These are phyloP conservation scores for Boletus reticuloceps DNA, from an alignment of 768 basidiomycete species.

Conservation along the genomic window DNA sequence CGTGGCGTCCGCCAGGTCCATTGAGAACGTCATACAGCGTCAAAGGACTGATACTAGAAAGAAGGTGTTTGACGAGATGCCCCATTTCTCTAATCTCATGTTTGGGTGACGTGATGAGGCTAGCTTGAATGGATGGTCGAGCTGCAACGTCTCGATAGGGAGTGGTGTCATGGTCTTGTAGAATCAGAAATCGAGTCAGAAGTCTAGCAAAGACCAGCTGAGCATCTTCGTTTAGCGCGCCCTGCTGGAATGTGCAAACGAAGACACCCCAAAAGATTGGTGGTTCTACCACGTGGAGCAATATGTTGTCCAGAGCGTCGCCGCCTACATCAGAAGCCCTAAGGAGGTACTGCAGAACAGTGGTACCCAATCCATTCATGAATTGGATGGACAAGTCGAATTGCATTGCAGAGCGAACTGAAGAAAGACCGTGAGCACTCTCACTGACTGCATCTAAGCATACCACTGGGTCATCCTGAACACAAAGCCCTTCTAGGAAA, in stretches of 20 bases:
- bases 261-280: constrained; percentile 48
- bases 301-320: constrained; percentile 35
- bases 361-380: constrained; percentile 41
- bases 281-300: constrained; percentile 46
- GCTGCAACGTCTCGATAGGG: constrained; percentile 39
- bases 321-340: constrained; percentile 42
- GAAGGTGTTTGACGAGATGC: constrained; percentile 40
- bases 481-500: constrained; percentile 49
- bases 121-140: constrained; percentile 23
- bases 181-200: constrained; percentile 43
- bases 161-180: constrained; percentile 33
- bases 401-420: constrained; percentile 41
- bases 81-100: constrained; percentile 31
- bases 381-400: constrained; percentile 36
- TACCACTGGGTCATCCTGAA: constrained; percentile 35
- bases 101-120: constrained; percentile 22
- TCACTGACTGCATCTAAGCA: constrained; percentile 39
- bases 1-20: constrained; percentile 62
- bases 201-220: constrained; percentile 46
- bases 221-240: constrained; percentile 31
- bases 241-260: constrained; percentile 30
- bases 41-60: constrained; percentile 21
- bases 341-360: constrained; percentile 39
- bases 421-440: constrained; percentile 36
- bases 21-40: constrained; percentile 14